Base-by-base conservation (phyloP, 306 rosid species). In the Dalbergia oliveri region DNA sequence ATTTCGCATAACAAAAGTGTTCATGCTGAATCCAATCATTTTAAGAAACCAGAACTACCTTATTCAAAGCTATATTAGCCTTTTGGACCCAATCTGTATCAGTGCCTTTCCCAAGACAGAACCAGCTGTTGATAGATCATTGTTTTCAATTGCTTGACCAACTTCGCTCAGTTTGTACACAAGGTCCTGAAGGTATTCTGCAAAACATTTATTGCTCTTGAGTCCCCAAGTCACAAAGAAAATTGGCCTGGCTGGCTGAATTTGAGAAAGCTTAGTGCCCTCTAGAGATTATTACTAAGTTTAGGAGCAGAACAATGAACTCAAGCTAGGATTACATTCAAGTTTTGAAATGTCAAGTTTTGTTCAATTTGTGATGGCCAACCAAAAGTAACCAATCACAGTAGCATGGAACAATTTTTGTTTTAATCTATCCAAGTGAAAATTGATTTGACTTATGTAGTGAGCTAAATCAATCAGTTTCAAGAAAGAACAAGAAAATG, bases 101-200 rank as follows among this genome's bases (percentile, higher is more conserved):
- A 34, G 84, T 83, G 86, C 85, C 90, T 76, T 60, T 80, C 70
- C 98, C 68, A 93, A 91, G 67, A 96, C 94, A 62, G 91, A 96
- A 85, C 92, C 86, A n/a, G 97, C 99, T 9, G 87, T 19, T 3
- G 91, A 54, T 45, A 91, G 82, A 87, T 96, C 97, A 73, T 90
- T 88, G 9, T 78, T 85, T 13, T 93, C 99, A 45, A 96, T 90
- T 56, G 99, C 98, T 77, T 89, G 93, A 73, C 98, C 99, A 75
- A 89, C 92, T 90, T 85, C 89, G 86, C 94, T 93, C 76, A 93
- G 83, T 87, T 87, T 93, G 88, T 87, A 90, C 81, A 95, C 98
- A 69, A 93, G 26, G 19, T 90, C 97, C 88, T 95, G 98, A 66
- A 93, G 92, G 83, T 91, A 91, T 54, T 81, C 98, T 95, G 90